These are phyloP conservation scores for Alternaria viburni DNA, from an alignment of 2,329 filamentous ascomycete genomes.

Conservation along the genomic window DNA sequence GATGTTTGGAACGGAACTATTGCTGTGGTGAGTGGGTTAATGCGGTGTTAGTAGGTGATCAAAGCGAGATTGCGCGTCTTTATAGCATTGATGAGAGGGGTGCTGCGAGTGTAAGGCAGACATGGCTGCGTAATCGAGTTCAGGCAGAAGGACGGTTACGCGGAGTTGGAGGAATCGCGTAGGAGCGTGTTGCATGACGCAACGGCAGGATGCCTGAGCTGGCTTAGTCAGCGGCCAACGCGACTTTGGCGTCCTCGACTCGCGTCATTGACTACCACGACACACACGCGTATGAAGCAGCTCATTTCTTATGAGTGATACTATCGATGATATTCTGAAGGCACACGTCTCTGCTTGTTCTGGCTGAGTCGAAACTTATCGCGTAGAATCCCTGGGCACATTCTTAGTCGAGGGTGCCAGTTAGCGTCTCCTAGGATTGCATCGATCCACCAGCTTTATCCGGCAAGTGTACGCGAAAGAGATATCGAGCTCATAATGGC, in stretches of 20 bases:
- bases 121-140: not conserved
- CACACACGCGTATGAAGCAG: not conserved
- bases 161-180: not conserved
- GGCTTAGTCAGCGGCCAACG: not conserved
- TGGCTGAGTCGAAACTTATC: fast-evolving
- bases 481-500: not conserved
- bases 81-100: not conserved
- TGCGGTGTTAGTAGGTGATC: not conserved
- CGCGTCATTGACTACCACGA: not conserved
- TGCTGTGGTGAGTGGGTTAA: not conserved
- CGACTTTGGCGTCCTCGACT: not conserved
- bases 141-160: not conserved
- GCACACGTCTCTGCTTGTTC: not conserved
- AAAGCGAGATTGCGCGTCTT: not conserved
- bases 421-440: not conserved
- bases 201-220: not conserved
- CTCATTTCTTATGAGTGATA: not conserved
- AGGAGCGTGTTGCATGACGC: not conserved
- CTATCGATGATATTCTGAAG: not conserved
- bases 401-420: not conserved
- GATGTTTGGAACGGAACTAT: not conserved
- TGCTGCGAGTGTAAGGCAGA: not conserved
- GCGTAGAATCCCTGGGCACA: not conserved
- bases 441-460: not conserved
- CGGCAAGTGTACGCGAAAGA: not conserved